Base-by-base conservation (phyloP, 306 rosid species). In the Casuarina cunninghamiana region DNA sequence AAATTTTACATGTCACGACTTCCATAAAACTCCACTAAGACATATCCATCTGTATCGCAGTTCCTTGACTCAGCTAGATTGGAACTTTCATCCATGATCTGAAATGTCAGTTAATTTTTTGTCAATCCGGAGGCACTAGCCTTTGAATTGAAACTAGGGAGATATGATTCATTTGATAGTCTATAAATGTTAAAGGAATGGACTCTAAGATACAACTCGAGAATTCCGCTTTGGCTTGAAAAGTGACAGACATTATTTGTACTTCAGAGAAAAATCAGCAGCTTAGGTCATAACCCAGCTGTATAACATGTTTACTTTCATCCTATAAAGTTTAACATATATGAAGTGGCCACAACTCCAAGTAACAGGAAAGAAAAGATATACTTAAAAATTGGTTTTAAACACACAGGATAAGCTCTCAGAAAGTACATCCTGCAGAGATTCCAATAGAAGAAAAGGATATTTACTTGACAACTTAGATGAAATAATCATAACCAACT, bases 1-100 rank as follows among this genome's bases (percentile, higher is more conserved):
- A 42, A 67, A 42, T 9, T 17, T 67, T 67, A 67, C 71, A 41
- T 8, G 71, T 67, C 71, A 60, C 35, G 81, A 72, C 78, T 84
- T 71, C 90, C 90, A 72, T 79, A 84, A 77, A 84, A 87, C 53
- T 87, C 85, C 53, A 87, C 90, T 54, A 84, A 75, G 78, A 87
- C 90, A 72, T 77, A 82, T 54, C 90, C 82, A 82, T 80, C 86
- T 77, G 68, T 68, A 39, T 38, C 76, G 48, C 69, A 48, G 50
- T 67, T 42, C 50, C 48, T 67, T 67, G 71, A 38, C 51, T 78
- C 84, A 76, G 88, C 74, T 75, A 63, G 54, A 49, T 81, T 84
- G 71, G 83, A 76, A 41, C 80, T 77, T 82, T 80, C 87, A 77
- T 75, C 88, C 74, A 84, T 75, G 74, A 87, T 75, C 90, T 87